A percentile compares a stretch with the other conserved stretches of the same genome.
These are phyloP conservation scores for Parachlorella kessleri DNA, from an alignment of 139 green algal genomes.

Conservation along the genomic window DNA sequence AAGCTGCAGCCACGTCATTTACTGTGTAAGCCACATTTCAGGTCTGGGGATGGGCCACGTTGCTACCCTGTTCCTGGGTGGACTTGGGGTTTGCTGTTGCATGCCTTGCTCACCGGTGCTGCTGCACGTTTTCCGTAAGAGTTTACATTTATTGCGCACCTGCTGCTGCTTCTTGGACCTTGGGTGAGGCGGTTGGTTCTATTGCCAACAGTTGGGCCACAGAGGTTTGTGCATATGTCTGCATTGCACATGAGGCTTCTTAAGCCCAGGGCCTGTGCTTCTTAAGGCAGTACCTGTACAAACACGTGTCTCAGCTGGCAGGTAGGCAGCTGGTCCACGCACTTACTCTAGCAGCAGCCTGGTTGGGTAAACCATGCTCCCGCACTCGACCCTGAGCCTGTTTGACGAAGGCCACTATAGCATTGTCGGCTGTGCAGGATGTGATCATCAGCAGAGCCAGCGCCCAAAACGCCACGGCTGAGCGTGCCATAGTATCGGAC, in stretches of 20 bases:
- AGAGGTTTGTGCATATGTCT: not conserved
- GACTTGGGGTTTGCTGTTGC: not conserved
- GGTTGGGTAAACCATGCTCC: not conserved
- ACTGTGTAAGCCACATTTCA: not conserved
- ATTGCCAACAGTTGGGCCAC: not conserved
- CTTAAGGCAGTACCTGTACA: too few species aligned
- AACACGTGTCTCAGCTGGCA: not conserved
- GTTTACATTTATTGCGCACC: too few species aligned
- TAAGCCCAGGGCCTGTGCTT: too few species aligned
- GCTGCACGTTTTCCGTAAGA: not conserved
- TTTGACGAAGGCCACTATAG: constrained; percentile 3
- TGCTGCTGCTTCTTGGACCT: too few species aligned
- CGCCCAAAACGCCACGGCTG: too few species aligned
- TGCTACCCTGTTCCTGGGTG: not conserved
- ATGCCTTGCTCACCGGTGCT: not conserved
- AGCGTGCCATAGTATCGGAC: too few species aligned
- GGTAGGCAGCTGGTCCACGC: not conserved
- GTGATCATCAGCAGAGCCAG: not conserved
- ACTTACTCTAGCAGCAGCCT: too few species aligned
- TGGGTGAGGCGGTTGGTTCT: too few species aligned
- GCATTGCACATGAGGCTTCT: not conserved
- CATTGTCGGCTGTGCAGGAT: too few species aligned
- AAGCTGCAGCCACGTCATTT: not conserved
- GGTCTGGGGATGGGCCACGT: not conserved
- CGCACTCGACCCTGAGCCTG: not conserved